Percentiles rank a stretch among this genome's conserved stretches.
Conservation (phyloP, 192 early-diverging fungal genomes). For the Gamsiella multidivaricata region DNA sequence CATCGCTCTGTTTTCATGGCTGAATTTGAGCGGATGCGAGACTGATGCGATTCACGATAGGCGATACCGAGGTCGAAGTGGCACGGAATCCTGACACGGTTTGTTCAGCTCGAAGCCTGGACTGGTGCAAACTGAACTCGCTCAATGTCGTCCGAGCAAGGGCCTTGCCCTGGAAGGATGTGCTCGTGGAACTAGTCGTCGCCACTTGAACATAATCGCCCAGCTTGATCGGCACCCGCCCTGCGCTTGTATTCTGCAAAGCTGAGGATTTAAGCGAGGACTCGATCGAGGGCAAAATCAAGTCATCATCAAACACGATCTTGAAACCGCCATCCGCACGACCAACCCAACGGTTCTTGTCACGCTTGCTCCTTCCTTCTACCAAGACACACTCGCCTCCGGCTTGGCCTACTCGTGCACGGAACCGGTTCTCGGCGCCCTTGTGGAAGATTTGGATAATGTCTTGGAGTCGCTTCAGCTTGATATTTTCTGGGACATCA, state of each 20-base stretch:
- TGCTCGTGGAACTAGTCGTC: slow-evolving; percentile 45
- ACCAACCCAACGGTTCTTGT: slow-evolving; percentile 60
- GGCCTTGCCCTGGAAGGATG: slow-evolving; percentile 55
- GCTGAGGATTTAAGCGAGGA: slow-evolving; percentile 10
- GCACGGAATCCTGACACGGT: background rate
- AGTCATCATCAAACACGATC: slow-evolving; percentile 64
- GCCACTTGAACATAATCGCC: slow-evolving; percentile 55
- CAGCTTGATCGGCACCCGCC: slow-evolving; percentile 33
- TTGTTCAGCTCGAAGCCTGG: slow-evolving; percentile 4
- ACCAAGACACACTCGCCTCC: slow-evolving; percentile 54
- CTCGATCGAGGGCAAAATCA: slow-evolving; percentile 32
- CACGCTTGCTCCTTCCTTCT: slow-evolving; percentile 49
- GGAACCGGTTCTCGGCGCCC: slow-evolving; percentile 58
- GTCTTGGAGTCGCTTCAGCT: slow-evolving; percentile 69
- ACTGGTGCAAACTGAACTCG: slow-evolving; percentile 35
- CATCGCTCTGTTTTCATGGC: background rate
- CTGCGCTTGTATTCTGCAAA: background rate
- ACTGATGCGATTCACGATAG: background rate
- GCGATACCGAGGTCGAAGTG: background rate
- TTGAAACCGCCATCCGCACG: slow-evolving; percentile 77
- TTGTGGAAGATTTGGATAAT: slow-evolving; percentile 75
- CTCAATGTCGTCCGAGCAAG: slow-evolving; percentile 41
- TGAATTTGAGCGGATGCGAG: slow-evolving; percentile 7
- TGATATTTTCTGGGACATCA: slow-evolving; percentile 73
- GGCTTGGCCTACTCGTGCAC: slow-evolving; percentile 19